A percentile compares a stretch with the other conserved stretches of the same genome.
phyloP scores from a whole-genome alignment of 2,329 filamentous ascomycete species.

The Anthostomella pinea region DNA sequence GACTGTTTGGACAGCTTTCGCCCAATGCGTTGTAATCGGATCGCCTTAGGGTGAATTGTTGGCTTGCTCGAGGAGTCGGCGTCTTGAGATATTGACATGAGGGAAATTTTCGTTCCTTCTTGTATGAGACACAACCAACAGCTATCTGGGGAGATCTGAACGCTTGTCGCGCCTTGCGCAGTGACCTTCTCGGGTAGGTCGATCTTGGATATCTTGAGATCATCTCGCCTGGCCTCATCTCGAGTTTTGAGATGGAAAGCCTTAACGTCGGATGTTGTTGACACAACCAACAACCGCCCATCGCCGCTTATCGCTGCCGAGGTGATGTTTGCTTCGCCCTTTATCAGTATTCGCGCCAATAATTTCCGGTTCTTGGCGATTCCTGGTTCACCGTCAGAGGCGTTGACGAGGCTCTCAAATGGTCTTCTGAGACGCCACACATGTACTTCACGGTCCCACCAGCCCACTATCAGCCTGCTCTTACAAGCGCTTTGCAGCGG shows the following conservation, averaged over 20 bases:
- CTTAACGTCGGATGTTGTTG: slow-evolving; percentile 73
- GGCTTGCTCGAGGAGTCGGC: slow-evolving; percentile 33
- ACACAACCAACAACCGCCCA: slow-evolving; percentile 71
- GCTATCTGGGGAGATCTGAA: slow-evolving; percentile 68
- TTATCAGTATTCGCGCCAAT: slow-evolving; percentile 64
- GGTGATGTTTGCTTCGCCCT: slow-evolving; percentile 79
- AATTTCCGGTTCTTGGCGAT: slow-evolving; percentile 59
- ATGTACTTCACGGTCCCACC: slow-evolving; percentile 86
- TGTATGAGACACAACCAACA: slow-evolving; percentile 67
- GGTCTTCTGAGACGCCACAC: slow-evolving; percentile 66
- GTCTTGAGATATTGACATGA: slow-evolving; percentile 46
- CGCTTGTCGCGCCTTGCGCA: slow-evolving; percentile 62
- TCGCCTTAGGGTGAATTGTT: slow-evolving; percentile 40
- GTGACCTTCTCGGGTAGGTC: slow-evolving; percentile 57
- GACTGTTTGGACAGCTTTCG: slow-evolving; percentile 53
- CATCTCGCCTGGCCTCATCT: slow-evolving; percentile 50
- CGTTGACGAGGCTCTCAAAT: slow-evolving; percentile 44
- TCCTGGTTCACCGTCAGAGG: slow-evolving; percentile 38
- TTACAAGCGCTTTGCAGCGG: slow-evolving; percentile 70
- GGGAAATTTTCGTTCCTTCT: slow-evolving; percentile 55
- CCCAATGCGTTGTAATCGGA: slow-evolving; percentile 51
- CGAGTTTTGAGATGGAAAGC: slow-evolving; percentile 66
- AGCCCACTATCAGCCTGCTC: slow-evolving; percentile 77
- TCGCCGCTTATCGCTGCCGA: slow-evolving; percentile 69
- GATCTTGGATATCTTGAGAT: slow-evolving; percentile 69